These are phyloP conservation scores for Phytophthora sojae DNA, from an alignment of 352 stramenopile species.

Conservation along the genomic window DNA sequence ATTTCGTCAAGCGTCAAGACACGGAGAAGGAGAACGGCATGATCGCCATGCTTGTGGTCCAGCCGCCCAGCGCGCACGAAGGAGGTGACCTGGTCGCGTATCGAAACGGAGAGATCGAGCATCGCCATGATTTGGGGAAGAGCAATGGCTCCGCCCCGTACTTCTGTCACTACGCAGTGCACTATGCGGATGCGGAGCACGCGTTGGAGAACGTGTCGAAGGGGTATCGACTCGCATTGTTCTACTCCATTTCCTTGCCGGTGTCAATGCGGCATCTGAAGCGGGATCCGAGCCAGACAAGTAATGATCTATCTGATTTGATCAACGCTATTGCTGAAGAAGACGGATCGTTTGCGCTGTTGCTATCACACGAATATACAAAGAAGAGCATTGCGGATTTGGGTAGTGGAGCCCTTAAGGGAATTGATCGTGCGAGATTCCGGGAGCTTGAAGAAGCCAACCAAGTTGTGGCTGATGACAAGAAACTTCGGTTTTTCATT, in stretches of 20 bases:
- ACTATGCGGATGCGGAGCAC: constrained; percentile 32
- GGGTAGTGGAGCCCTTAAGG: neutral
- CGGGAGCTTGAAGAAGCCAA: neutral
- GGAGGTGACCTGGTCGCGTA: constrained; percentile 20
- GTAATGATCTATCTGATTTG: neutral
- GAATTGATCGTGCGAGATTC: neutral
- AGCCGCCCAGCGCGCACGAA: constrained; percentile 27
- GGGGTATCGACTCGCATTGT: constrained; percentile 22
- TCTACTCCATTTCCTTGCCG: constrained; percentile 34
- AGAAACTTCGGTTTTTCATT: neutral
- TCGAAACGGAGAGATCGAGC: neutral
- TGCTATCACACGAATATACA: neutral
- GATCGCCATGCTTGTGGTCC: constrained; percentile 51
- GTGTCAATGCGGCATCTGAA: constrained; percentile 4
- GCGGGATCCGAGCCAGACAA: neutral
- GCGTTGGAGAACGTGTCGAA: constrained; percentile 25
- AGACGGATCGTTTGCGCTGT: neutral
- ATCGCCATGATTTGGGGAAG: constrained; percentile 16
- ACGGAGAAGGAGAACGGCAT: constrained; percentile 56
- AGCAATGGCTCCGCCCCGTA: neutral
- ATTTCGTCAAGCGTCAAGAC: constrained; percentile 51
- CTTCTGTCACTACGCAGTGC: constrained; percentile 19
- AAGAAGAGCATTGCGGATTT: neutral
- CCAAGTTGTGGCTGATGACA: too few species aligned
- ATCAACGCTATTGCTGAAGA: neutral